Base-by-base conservation (phyloP, 2,329 filamentous ascomycete genomes). In the Venturia pyrina region DNA sequence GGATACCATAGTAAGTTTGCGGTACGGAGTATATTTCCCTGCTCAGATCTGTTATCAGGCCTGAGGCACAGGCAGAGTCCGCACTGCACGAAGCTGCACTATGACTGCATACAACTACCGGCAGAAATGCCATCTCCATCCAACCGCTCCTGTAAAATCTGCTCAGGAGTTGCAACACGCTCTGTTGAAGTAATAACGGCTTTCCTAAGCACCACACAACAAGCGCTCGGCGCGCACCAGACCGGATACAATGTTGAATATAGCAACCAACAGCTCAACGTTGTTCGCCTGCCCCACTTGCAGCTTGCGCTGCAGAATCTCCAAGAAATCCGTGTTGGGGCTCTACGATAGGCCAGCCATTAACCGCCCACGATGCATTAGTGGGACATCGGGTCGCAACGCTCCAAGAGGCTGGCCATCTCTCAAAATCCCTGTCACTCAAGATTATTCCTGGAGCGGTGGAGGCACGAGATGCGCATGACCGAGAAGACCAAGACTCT, bases 311-410 rank as follows among this genome's bases (percentile, higher is more conserved):
- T 59, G 53, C 53, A 59, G 53, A 59, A 37, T 37, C 5, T 59
- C 53, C 53, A 59, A 21, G 32, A 59, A n/a, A n/a, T 37, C 3
- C 17, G 53, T 59, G 53, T 59, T 59, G 53, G 53, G 53, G 53
- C 53, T 59, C 32, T 59, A 13, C 53, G 53, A 59, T 59, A 59
- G 53, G 53, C 15, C 53, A 59, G 32, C 53, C 53, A 4, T 37
- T 59, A 59, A 59, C 53, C 53, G 53, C 53, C 53, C 53, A 59
- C 37, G 17, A 34, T 59, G 53, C 53, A 59, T 59, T 59, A 59
- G 53, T 32, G 15, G 32, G 32, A 59, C 53, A 59, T 37, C 53
- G 53, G 32, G 53, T 37, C 53, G 28, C 53, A 11, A 59, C 28
- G 17, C 53, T 34, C 53, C 32, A 37, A 59, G 53, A 59, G 53